phyloP scores from a whole-genome alignment of 768 basidiomycete genomes.

The Coprinellus micaceus region DNA sequence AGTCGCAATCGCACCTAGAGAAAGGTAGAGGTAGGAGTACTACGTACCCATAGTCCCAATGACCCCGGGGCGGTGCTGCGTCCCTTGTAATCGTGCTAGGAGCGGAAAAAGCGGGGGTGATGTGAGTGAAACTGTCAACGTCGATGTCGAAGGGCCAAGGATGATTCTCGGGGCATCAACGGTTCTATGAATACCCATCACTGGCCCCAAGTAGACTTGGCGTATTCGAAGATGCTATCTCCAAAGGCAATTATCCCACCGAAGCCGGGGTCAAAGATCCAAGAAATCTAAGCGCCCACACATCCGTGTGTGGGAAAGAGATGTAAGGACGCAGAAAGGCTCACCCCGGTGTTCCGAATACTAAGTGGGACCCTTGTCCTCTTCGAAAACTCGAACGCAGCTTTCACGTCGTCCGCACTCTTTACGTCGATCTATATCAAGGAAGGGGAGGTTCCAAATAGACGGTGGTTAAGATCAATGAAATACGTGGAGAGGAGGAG shows the following conservation, averaged over 20 bases:
- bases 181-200: too few species aligned
- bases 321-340: constrained; percentile 16
- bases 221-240: too few species aligned
- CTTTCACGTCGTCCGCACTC: constrained; percentile 34
- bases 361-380: constrained; percentile 37
- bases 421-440: constrained; percentile 37
- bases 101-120: background rate
- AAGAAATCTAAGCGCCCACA: background rate
- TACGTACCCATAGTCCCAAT: constrained; percentile 42
- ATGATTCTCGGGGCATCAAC: too few species aligned
- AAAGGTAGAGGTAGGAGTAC: background rate
- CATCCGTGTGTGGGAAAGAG: too few species aligned
- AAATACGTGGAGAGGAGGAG: constrained; percentile 8
- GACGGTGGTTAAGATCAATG: constrained; percentile 5
- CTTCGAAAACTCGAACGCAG: constrained; percentile 43
- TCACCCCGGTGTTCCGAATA: constrained; percentile 51
- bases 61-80: constrained; percentile 43
- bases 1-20: too few species aligned
- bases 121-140: background rate
- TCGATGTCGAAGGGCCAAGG: too few species aligned
- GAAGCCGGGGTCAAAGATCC: background rate
- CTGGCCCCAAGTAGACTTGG: too few species aligned
- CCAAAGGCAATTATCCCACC: too few species aligned
- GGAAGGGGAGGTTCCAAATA: background rate
- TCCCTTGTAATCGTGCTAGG: constrained; percentile 47